Base-by-base conservation (phyloP, 2,329 filamentous ascomycete species). In the Penicillium freii region DNA sequence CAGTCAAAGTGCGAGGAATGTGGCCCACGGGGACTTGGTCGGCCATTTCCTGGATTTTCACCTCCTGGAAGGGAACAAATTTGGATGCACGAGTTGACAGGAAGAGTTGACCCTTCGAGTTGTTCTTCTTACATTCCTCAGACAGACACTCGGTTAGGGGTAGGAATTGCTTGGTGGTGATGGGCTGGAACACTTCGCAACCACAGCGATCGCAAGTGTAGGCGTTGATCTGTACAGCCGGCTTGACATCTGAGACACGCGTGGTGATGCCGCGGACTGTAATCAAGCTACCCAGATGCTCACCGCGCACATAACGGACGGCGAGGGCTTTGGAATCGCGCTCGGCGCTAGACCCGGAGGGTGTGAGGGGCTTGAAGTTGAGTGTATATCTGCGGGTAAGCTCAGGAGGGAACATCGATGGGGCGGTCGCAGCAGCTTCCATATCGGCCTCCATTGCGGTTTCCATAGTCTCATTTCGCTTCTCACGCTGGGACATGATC, bases 21-120 rank as follows among this genome's bases (percentile, higher is more conserved):
- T 99, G 94, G 50, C 94, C 94, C 62, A 99, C 95, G 8, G 94
- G 94, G 0, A 99, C 94, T 75, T 99, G 94, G 73, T 99, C 94
- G n/a, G 94, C 92, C 86, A 97, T 91, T 73, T 99, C 94, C 76
- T 99, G 94, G 56, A 99, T 92, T 79, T 97, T 97, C 76, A 97
- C 87, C 76, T 99, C 94, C 75, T 99, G 94, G 80, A 99, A 99
- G 4, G 94, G 92, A 69, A 96, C 79, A 71, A 97, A 99, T 70
- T 97, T 99, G 51, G 92, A 97, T 0, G 93, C 94, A 67, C 94
- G 85, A n/a, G 92, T 95, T 0, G 93, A 97, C 38, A 95, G 86
- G 73, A 96, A 93, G 39, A 99, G 83, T 74, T 97, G 91, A 19
- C 94, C 94, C 75, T 94, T 96, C 66, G 91, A 86, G 74, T 96